These are phyloP conservation scores for Tricholoma bakamatsutake DNA, from an alignment of 768 basidiomycete species.

Conservation along the genomic window DNA sequence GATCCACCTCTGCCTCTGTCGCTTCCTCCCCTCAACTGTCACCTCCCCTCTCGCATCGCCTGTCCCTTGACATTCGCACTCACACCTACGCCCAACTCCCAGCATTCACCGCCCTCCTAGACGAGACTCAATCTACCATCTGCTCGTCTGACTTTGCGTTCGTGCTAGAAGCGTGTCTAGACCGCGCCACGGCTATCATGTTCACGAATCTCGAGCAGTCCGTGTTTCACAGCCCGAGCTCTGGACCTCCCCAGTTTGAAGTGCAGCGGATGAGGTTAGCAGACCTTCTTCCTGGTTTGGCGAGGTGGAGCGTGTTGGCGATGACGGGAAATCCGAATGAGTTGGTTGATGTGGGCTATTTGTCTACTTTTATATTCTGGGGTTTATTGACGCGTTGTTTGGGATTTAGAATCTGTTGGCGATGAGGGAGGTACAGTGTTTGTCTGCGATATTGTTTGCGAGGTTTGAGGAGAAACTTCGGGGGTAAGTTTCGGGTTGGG, in stretches of 20 bases:
- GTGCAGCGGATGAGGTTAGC: conserved; percentile 64
- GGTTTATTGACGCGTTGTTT: background rate
- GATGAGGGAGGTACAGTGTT: conserved; percentile 55
- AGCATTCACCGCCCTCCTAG: conserved; percentile 57
- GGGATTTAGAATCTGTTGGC: conserved; percentile 49
- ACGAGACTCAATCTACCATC: conserved; percentile 61
- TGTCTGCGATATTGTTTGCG: conserved; percentile 70
- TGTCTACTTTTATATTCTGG: background rate
- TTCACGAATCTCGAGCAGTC: conserved; percentile 58
- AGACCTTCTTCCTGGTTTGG: conserved; percentile 72
- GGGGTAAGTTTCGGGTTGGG: background rate
- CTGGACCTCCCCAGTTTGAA: conserved; percentile 18
- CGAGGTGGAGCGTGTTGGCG: conserved; percentile 69
- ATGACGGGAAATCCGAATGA: conserved; percentile 71
- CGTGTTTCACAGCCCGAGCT: conserved; percentile 41
- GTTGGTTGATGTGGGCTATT: conserved; percentile 67
- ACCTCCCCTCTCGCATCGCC: conserved; percentile 7
- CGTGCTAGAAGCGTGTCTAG: conserved; percentile 70
- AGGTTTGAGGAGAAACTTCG: conserved; percentile 55
- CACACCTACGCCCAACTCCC: conserved; percentile 26
- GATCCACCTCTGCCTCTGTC: conserved; percentile 11
- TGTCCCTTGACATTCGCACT: conserved; percentile 13
- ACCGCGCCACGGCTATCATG: conserved; percentile 59
- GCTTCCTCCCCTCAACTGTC: conserved; percentile 13
- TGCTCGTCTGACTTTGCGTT: conserved; percentile 62